Base-by-base conservation (phyloP, 1,284 basidiomycete genomes). In the Rhizoctonia solani region DNA sequence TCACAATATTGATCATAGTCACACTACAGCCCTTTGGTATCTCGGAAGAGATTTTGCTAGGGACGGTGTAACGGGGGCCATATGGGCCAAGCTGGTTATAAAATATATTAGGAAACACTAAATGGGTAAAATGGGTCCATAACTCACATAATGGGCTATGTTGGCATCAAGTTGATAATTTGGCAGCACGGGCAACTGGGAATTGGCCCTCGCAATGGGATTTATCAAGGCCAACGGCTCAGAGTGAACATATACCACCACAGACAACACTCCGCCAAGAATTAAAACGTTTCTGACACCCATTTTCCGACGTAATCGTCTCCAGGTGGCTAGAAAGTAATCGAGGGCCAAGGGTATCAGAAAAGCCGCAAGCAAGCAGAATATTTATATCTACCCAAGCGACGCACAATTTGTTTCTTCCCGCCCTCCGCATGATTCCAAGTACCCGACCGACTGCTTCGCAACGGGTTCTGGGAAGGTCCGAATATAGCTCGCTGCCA, bases 1-100 rank as follows among this genome's bases (percentile, higher is more conserved):
- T 63, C 75, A 89, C 87, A 69, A 88, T 81, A 73, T 88, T 86
- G 70, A 84, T 86, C 78, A 88, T 87, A 41, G 78, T 80, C 16
- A 89, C 76, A 34, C 74, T 73, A 74, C 88, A 89, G 37, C 75
- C 69, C 16, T 19, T 30, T 14, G 69, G 69, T 4, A 68, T 11
- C 9, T 54, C 42, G 1, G 37, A 27, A 19, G 69, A 47, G 29
- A 69, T 68, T 29, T 47, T 21, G 25, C 30, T 53, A 13, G 59
- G 39, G 1, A 71, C 65, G 1, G 55, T 16, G 46, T 71, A 71
- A 23, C 59, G 58, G 30, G 70, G 54, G 27, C 65, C 54, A 47
- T 68, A 68, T 32, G 67, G 23, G 14, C 69, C 69, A 19, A 69
- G 66, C 69, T 70, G 13, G 19, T 3, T 41, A 34, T 11, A 39